phyloP scores from a whole-genome alignment of 2,329 filamentous ascomycete species.

The Claviceps purpurea region DNA sequence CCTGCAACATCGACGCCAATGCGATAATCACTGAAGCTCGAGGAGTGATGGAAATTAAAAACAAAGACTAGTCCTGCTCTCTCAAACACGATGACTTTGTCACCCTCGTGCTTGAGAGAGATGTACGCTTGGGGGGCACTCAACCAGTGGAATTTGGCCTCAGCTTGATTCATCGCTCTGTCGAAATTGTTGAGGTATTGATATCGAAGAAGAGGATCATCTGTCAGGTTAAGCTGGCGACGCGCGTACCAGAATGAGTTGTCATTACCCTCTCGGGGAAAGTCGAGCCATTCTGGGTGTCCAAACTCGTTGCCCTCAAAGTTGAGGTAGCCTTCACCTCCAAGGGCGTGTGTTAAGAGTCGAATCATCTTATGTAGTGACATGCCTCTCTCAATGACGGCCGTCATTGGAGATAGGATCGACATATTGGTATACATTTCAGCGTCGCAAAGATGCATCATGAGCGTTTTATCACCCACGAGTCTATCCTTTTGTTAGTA shows the following conservation, averaged over 20 bases:
- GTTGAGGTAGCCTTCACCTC: constrained; percentile 94
- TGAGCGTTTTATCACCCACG: constrained; percentile 89
- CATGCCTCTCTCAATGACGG: constrained; percentile 81
- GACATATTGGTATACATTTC: constrained; percentile 99
- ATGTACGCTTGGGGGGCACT: constrained; percentile 77
- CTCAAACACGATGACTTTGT: constrained; percentile 95
- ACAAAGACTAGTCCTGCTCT: constrained; percentile 79
- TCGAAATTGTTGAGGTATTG: constrained; percentile 90
- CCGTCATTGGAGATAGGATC: constrained; percentile 64
- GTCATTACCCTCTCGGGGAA: constrained; percentile 81
- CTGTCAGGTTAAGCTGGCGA: constrained; percentile 82
- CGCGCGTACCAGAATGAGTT: constrained; percentile 94
- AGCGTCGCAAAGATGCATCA: constrained; percentile 97
- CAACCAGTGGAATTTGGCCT: constrained; percentile 86
- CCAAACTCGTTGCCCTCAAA: constrained; percentile 99
- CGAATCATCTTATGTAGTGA: constrained; percentile 96
- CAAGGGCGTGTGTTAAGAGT: constrained; percentile 77
- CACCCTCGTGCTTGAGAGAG: constrained; percentile 80
- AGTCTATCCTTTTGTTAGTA: constrained; percentile 39
- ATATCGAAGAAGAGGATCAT: constrained; percentile 77
- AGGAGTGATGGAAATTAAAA: constrained; percentile 85
- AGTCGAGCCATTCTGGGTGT: constrained; percentile 97
- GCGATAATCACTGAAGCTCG: constrained; percentile 84
- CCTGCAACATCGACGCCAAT: constrained; percentile 76
- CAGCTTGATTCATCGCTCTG: constrained; percentile 73